Evolutionary conservation across 768 basidiomycete genomes (phyloP).

Genomic region (Lentinula lateritia): DNA sequence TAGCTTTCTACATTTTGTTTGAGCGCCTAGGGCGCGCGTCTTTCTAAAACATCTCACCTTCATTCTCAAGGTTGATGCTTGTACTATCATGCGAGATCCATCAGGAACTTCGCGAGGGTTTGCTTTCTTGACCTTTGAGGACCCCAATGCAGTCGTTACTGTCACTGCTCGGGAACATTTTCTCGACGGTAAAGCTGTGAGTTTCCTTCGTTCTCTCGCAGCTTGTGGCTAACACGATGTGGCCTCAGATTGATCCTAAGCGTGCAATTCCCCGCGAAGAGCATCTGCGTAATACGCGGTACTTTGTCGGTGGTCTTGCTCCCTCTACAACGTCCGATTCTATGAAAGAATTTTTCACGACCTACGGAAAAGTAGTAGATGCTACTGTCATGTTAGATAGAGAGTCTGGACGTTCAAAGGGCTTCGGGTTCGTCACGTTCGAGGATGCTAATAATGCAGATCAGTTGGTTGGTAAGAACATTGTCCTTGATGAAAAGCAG

Average conservation of each 20-base stretch:
- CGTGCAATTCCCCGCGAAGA: constrained; percentile 83
- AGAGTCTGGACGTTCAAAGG: constrained; percentile 69
- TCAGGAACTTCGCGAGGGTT: constrained; percentile 75
- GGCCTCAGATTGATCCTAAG: constrained; percentile 75
- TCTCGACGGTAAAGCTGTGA: constrained; percentile 75
- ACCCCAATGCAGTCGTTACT: constrained; percentile 52
- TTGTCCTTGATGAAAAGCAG: constrained; percentile 73
- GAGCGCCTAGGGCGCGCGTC: constrained; percentile 1
- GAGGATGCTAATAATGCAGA: constrained; percentile 60
- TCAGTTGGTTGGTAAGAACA: constrained; percentile 57
- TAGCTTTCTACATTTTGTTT: constrained; percentile 7
- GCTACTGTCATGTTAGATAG: constrained; percentile 84
- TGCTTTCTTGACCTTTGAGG: constrained; percentile 80
- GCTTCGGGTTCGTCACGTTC: constrained; percentile 85
- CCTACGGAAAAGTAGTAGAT: constrained; percentile 78
- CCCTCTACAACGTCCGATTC: constrained; percentile 63
- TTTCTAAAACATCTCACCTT: constrained; percentile 6
- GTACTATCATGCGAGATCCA: constrained; percentile 83
- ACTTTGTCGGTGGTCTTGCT: constrained; percentile 77
- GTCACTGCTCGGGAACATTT: constrained; percentile 66
- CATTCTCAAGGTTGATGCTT: constrained; percentile 58
- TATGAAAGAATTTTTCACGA: constrained; percentile 63
- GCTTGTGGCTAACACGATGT: not conserved
- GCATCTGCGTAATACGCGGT: constrained; percentile 68
- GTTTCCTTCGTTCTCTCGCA: constrained; percentile 6